These are phyloP conservation scores for Pulveroboletus sp. DNA, from an alignment of 768 basidiomycete species.

Conservation along the genomic window DNA sequence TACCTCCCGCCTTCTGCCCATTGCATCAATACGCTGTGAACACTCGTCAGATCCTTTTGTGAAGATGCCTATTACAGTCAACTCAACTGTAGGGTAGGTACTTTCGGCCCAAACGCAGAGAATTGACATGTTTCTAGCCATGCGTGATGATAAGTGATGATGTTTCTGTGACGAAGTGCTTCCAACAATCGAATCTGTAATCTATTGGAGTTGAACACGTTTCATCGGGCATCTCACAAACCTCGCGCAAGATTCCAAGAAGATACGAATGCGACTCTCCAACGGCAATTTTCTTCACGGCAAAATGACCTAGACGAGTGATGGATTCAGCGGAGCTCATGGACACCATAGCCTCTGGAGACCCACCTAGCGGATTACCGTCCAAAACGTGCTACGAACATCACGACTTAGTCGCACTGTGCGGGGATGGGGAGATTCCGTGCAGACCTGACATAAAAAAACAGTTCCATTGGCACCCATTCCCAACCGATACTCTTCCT, in stretches of 20 bases:
- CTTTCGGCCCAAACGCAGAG: constrained; percentile 81
- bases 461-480: constrained; percentile 96
- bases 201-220: not conserved
- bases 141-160: constrained; percentile 92
- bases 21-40: constrained; percentile 76
- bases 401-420: constrained; percentile 1
- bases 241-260: constrained; percentile 75
- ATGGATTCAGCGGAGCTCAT: not conserved
- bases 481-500: constrained; percentile 81
- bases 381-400: constrained; percentile 71
- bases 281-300: constrained; percentile 95
- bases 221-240: constrained; percentile 17
- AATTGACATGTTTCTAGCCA: constrained; percentile 88
- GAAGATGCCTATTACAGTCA: not conserved
- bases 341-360: not conserved
- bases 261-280: constrained; percentile 87
- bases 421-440: not conserved
- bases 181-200: constrained; percentile 77
- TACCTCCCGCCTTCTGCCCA: constrained; percentile 86
- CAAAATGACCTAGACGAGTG: constrained; percentile 62
- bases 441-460: constrained; percentile 73
- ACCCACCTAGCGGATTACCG: constrained; percentile 71
- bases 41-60: not conserved
- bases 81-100: constrained; percentile 82
- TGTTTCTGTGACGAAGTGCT: constrained; percentile 83